Evolutionary conservation across 768 basidiomycete species (phyloP).

Genomic region (Neoboletus subvelutipes): DNA sequence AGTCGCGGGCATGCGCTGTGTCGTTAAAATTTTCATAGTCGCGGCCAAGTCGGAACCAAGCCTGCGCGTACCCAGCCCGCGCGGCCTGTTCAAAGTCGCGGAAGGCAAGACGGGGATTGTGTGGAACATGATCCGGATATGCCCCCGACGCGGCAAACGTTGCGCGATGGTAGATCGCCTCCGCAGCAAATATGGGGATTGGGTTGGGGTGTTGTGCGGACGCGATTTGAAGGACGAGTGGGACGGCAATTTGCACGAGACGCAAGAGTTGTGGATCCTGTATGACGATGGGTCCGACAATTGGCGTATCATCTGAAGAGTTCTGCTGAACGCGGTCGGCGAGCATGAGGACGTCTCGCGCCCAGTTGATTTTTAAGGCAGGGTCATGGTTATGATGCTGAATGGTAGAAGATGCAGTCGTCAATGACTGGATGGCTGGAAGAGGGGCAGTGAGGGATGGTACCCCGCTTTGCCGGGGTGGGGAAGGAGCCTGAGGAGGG

Average conservation of each 20-base stretch:
- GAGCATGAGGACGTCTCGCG: slow-evolving; percentile 77
- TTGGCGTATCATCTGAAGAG: slow-evolving; percentile 40
- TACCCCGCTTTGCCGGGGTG: slow-evolving; percentile 22
- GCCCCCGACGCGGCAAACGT: slow-evolving; percentile 71
- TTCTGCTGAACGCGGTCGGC: slow-evolving; percentile 54
- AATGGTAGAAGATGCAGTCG: slow-evolving; percentile 48
- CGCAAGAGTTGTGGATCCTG: slow-evolving; percentile 57
- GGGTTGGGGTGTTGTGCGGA: slow-evolving; percentile 35
- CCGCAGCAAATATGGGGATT: slow-evolving; percentile 50
- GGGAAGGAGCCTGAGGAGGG: slow-evolving; percentile 25
- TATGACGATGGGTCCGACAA: slow-evolving; percentile 53
- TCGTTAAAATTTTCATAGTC: slow-evolving; percentile 93
- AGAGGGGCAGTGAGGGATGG: slow-evolving; percentile 66
- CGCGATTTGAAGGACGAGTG: slow-evolving; percentile 60
- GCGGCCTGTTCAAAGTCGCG: slow-evolving; percentile 87
- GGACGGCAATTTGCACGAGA: slow-evolving; percentile 64
- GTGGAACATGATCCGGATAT: slow-evolving; percentile 60
- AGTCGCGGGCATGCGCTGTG: slow-evolving; percentile 67
- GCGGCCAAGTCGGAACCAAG: slow-evolving; percentile 89
- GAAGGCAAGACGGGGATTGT: slow-evolving; percentile 79
- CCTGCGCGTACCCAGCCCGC: slow-evolving; percentile 68
- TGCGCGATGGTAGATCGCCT: slow-evolving; percentile 76
- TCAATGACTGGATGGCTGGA: slow-evolving; percentile 61
- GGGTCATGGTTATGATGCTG: slow-evolving; percentile 59
- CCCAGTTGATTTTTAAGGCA: slow-evolving; percentile 68